Percentiles rank a stretch among this genome's conserved stretches.
phyloP scores from a whole-genome alignment of 495 filamentous ascomycete genomes.

The Daldinia decipiens region DNA sequence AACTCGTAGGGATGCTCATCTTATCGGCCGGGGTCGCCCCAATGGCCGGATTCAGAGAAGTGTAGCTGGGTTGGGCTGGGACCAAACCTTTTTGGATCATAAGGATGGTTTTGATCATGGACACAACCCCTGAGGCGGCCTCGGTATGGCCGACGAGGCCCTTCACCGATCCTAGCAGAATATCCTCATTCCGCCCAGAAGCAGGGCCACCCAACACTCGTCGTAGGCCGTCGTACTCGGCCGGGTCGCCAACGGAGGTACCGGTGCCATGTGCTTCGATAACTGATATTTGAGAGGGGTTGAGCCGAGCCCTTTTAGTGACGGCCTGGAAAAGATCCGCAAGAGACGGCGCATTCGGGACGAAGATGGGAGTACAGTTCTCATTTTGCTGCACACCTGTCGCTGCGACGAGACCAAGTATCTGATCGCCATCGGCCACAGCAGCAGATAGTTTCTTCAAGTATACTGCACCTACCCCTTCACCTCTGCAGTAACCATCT shows the following conservation, averaged over 20 bases:
- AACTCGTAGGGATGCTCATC: constrained; percentile 51
- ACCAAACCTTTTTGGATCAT: constrained; percentile 61
- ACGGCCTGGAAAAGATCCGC: constrained; percentile 43
- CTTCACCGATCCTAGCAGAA: constrained; percentile 57
- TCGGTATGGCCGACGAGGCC: constrained; percentile 62
- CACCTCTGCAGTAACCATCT: constrained; percentile 69
- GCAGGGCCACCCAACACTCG: constrained; percentile 47
- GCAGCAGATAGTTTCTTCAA: constrained; percentile 64
- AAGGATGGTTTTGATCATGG: constrained; percentile 58
- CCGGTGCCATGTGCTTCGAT: constrained; percentile 59
- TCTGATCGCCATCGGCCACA: constrained; percentile 56
- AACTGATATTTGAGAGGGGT: constrained; percentile 37
- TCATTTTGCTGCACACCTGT: constrained; percentile 60
- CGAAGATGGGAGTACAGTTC: constrained; percentile 51
- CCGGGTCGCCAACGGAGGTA: constrained; percentile 56
- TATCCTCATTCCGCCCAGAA: constrained; percentile 50
- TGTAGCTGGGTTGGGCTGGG: constrained; percentile 56
- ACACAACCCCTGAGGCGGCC: constrained; percentile 55
- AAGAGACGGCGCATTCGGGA: constrained; percentile 50
- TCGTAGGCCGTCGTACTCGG: constrained; percentile 47
- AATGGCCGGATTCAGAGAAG: constrained; percentile 54
- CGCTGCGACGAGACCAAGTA: constrained; percentile 64
- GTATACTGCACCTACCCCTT: constrained; percentile 61
- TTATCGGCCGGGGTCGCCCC: constrained; percentile 45
- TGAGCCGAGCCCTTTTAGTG: constrained; percentile 32